Conservation (phyloP, 1,284 basidiomycete genomes). For the Apiotrichum veenhuisii region DNA sequence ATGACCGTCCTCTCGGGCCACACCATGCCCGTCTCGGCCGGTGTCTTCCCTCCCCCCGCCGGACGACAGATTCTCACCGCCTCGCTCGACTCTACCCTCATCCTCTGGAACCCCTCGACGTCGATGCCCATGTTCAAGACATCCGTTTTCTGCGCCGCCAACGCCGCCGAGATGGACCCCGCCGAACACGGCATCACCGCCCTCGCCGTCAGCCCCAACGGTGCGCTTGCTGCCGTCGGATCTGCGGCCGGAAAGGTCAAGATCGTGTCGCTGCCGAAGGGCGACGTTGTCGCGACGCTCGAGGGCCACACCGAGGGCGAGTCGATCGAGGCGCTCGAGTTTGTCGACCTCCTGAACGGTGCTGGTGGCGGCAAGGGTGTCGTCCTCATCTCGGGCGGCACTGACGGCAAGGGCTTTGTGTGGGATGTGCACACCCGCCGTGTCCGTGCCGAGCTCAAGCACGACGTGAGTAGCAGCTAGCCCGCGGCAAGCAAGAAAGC, state of each 20-base stretch:
- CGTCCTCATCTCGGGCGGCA: constrained; percentile 75
- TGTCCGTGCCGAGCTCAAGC: constrained; percentile 71
- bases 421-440: constrained; percentile 89
- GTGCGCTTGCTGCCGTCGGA: constrained; percentile 82
- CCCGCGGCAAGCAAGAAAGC: background rate
- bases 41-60: constrained; percentile 66
- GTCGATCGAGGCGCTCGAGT: constrained; percentile 83
- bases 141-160: constrained; percentile 51
- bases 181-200: constrained; percentile 73
- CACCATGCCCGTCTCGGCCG: constrained; percentile 76
- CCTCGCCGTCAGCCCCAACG: constrained; percentile 75
- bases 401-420: constrained; percentile 88
- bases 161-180: constrained; percentile 55
- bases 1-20: constrained; percentile 97
- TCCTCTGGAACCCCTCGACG: constrained; percentile 84
- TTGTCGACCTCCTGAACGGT: constrained; percentile 69
- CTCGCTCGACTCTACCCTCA: constrained; percentile 75
- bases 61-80: constrained; percentile 86
- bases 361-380: constrained; percentile 58
- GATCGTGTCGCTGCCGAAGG: constrained; percentile 79
- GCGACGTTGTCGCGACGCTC: constrained; percentile 73
- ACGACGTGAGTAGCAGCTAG: constrained; percentile 59
- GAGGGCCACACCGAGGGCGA: constrained; percentile 83
- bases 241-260: constrained; percentile 77
- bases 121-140: constrained; percentile 62